A percentile compares a stretch with the other conserved stretches of the same genome.
These are phyloP conservation scores for Pseudonitzschia multiseries DNA, from an alignment of 108 stramenopile genomes.

Conservation along the genomic window DNA sequence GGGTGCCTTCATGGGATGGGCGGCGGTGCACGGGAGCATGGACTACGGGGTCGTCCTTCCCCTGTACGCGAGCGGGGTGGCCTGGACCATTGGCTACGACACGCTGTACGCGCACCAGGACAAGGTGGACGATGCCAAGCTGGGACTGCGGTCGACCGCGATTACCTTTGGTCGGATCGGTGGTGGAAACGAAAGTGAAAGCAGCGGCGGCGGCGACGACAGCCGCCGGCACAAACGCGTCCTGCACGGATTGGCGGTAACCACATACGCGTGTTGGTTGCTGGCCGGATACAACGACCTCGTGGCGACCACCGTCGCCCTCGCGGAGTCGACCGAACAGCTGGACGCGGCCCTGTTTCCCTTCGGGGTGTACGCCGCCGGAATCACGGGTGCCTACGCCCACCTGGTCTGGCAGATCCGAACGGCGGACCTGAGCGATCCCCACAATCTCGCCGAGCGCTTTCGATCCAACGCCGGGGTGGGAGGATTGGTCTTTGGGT, in stretches of 20 bases:
- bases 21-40: slow-evolving; percentile 70
- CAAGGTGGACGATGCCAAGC: slow-evolving; percentile 85
- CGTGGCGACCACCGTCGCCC: slow-evolving; percentile 30
- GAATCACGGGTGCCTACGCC: slow-evolving; percentile 56
- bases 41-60: slow-evolving; percentile 75
- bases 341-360: not conserved
- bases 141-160: slow-evolving; percentile 91
- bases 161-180: slow-evolving; percentile 73
- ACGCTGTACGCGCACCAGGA: slow-evolving; percentile 99
- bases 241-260: slow-evolving; percentile 49
- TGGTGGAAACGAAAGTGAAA: slow-evolving; percentile 15
- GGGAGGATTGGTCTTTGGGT: slow-evolving; percentile 75
- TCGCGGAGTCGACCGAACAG: not conserved
- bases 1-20: slow-evolving; percentile 96
- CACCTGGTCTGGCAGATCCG: slow-evolving; percentile 89
- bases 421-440: slow-evolving; percentile 77
- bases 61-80: slow-evolving; percentile 82
- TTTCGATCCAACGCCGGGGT: slow-evolving; percentile 80
- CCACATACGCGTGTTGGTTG: slow-evolving; percentile 57
- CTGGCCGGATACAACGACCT: slow-evolving; percentile 48
- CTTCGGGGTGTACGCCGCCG: slow-evolving; percentile 47
- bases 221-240: slow-evolving; percentile 54
- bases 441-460: slow-evolving; percentile 75
- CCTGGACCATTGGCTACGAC: slow-evolving; percentile 99
- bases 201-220: slow-evolving; percentile 32